These are phyloP conservation scores for Malassezia restricta DNA, from an alignment of 1,284 basidiomycete genomes.

Conservation along the genomic window DNA sequence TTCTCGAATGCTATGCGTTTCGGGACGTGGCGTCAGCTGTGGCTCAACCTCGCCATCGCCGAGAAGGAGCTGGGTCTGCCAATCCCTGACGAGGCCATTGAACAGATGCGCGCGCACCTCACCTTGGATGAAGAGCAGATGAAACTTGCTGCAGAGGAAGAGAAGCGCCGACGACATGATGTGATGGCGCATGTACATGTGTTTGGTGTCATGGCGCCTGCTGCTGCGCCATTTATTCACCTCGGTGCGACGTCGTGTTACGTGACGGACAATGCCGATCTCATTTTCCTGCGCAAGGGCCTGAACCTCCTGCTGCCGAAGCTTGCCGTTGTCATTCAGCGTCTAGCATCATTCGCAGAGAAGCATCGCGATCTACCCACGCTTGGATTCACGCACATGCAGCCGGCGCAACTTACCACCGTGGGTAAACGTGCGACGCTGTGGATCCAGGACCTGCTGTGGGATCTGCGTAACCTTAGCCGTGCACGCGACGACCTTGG, in stretches of 20 bases:
- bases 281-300: slow-evolving; percentile 85
- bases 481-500: slow-evolving; percentile 85
- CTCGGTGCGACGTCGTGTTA: slow-evolving; percentile 96
- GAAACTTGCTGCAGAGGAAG: slow-evolving; percentile 77
- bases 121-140: slow-evolving; percentile 79
- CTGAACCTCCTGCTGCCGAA: slow-evolving; percentile 74
- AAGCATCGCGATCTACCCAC: slow-evolving; percentile 48
- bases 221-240: slow-evolving; percentile 82
- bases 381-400: slow-evolving; percentile 97
- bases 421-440: slow-evolving; percentile 97
- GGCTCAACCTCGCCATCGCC: slow-evolving; percentile 90
- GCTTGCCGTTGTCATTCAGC: slow-evolving; percentile 75
- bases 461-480: slow-evolving; percentile 88
- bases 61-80: slow-evolving; percentile 88
- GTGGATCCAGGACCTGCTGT: slow-evolving; percentile 86
- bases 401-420: slow-evolving; percentile 94
- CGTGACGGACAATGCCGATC: slow-evolving; percentile 79
- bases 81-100: slow-evolving; percentile 78
- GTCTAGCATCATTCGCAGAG: slow-evolving; percentile 66
- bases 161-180: slow-evolving; percentile 95
- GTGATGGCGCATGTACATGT: slow-evolving; percentile 99
- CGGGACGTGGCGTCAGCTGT: slow-evolving; percentile 88
- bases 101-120: slow-evolving; percentile 83
- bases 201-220: slow-evolving; percentile 82
- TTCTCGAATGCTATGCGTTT: slow-evolving; percentile 89